A percentile compares a stretch with the other conserved stretches of the same genome.
phyloP scores from a whole-genome alignment of 2,329 filamentous ascomycete genomes.

The Xylariaceae sp. region DNA sequence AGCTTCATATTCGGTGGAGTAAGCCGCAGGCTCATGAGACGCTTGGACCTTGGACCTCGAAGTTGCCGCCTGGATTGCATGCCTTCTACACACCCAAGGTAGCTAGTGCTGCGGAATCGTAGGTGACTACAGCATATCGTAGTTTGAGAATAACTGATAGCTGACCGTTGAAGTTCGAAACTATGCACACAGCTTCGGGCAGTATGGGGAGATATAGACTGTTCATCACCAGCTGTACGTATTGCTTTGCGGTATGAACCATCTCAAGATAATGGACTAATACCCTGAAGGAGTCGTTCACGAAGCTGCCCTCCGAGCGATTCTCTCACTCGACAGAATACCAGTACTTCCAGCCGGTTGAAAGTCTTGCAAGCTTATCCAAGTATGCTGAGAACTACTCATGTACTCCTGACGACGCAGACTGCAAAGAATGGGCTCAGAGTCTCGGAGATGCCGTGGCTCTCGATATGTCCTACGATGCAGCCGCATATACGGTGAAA shows the following conservation, averaged over 20 bases:
- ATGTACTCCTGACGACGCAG: conserved; percentile 32
- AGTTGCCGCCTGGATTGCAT: conserved; percentile 75
- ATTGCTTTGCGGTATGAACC: not conserved
- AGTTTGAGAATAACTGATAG: not conserved
- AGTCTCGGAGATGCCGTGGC: conserved; percentile 42
- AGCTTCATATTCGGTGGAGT: conserved; percentile 78
- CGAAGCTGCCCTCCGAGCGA: conserved; percentile 47
- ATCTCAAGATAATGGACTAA: conserved; percentile 28
- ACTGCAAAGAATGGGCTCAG: conserved; percentile 25
- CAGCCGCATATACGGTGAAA: conserved; percentile 59
- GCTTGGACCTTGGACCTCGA: conserved; percentile 66
- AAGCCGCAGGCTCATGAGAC: conserved; percentile 52
- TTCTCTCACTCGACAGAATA: conserved; percentile 58
- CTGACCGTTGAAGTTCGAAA: conserved; percentile 22
- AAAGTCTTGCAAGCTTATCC: conserved; percentile 50
- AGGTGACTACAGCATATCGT: conserved; percentile 6
- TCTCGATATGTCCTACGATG: conserved; percentile 67
- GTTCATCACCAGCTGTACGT: conserved; percentile 33
- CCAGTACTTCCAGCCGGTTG: conserved; percentile 66
- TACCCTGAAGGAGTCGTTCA: conserved; percentile 57
- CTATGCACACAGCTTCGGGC: conserved; percentile 32
- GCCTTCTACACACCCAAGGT: conserved; percentile 62
- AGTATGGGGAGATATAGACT: conserved; percentile 34
- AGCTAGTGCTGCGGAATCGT: conserved; percentile 26
- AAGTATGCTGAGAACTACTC: conserved; percentile 41